These are phyloP conservation scores for Sporothrix brunneoviolacea DNA, from an alignment of 2,329 filamentous ascomycete species.

Conservation along the genomic window DNA sequence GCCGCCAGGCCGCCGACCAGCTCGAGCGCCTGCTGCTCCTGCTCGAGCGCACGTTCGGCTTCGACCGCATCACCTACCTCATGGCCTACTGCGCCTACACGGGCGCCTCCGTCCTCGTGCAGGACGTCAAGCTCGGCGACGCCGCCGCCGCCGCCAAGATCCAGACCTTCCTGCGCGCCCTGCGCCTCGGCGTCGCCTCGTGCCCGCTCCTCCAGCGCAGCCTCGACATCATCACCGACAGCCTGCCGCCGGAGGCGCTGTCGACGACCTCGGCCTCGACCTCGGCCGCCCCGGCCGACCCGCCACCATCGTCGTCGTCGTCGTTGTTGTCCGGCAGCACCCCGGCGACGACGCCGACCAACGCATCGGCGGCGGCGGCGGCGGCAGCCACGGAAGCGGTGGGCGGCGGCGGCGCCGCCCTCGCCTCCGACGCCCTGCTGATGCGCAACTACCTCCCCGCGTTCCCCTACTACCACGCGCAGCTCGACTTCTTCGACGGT, in stretches of 20 bases:
- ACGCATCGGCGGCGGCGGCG: no score
- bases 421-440: background rate
- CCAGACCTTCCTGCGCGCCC: conserved; percentile 24
- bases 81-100: conserved; percentile 30
- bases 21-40: conserved; percentile 24
- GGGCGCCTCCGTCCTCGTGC: conserved; percentile 24
- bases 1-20: conserved; percentile 22
- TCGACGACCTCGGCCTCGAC: no score
- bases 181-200: conserved; percentile 20
- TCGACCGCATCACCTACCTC: conserved; percentile 25
- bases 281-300: no score
- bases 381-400: no score
- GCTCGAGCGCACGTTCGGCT: conserved; percentile 25
- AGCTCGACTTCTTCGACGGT: background rate
- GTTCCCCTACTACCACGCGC: conserved; percentile 18
- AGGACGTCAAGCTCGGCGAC: conserved; percentile 24
- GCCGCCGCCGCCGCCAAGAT: conserved; percentile 19
- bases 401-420: no score
- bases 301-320: background rate
- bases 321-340: no score
- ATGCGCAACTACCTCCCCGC: conserved; percentile 18
- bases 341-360: no score
- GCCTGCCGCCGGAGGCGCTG: conserved; percentile 5
- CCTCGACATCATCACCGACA: conserved; percentile 25
- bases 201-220: conserved; percentile 26